Conservation (phyloP, 2,329 filamentous ascomycete genomes). For the Cadophora gregata region DNA sequence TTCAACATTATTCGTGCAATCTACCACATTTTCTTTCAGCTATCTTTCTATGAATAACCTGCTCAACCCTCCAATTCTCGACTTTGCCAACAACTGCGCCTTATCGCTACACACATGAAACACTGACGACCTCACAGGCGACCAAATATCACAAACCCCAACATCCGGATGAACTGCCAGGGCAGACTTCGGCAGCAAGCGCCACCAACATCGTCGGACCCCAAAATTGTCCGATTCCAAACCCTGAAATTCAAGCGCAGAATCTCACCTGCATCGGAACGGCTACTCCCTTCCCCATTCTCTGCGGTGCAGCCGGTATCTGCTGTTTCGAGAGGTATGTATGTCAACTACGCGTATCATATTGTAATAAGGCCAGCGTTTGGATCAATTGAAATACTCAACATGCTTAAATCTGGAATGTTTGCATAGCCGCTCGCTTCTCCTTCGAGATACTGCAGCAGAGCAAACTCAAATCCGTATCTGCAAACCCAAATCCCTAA, state of each 20-base stretch:
- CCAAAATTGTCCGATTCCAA: background rate
- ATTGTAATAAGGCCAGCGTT: background rate
- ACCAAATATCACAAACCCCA: background rate
- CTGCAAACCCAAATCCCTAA: background rate
- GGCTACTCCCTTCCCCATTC: background rate
- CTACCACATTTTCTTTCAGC: background rate
- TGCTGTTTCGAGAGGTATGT: background rate
- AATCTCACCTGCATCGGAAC: conserved; percentile 9
- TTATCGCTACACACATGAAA: conserved; percentile 16
- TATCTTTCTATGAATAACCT: background rate
- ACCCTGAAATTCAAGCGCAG: background rate
- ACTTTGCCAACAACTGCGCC: background rate
- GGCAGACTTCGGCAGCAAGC: conserved; percentile 10
- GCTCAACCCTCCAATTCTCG: background rate
- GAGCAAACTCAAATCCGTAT: background rate
- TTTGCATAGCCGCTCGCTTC: background rate
- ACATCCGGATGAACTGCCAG: background rate
- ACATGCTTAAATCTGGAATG: background rate
- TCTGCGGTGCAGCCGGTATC: background rate
- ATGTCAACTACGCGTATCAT: background rate
- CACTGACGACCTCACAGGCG: background rate
- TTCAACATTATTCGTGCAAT: background rate
- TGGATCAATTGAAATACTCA: background rate
- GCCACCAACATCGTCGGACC: background rate
- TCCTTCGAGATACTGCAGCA: background rate